Evolutionary conservation across 805 yeast genomes (phyloP), one percentile per base, ranked within the genome.

Genomic region (Monosporozyma solicola): DNA sequence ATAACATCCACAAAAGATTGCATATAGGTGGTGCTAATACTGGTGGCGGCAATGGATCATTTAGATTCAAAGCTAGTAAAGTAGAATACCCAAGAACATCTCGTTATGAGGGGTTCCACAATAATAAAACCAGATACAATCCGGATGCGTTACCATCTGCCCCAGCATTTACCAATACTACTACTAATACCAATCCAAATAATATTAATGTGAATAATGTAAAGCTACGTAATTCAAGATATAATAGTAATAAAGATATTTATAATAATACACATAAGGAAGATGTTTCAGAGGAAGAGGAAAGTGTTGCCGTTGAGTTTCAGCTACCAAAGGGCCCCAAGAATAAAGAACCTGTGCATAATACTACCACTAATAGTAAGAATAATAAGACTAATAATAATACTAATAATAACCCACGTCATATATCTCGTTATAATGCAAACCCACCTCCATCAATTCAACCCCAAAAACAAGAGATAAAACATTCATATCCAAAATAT

Each of bases 301-400:
- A 16, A 47, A 47, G 10, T 32, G 20, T 16, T 22, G 37, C 29
- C 5, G 8, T 31, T 15, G n/a, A n/a, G 13, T 35, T 35, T 20
- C 50, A 59, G 16, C 50, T 63, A 45, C 66, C 66, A 43, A 63
- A 59, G 48, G 66, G 66, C 9, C 66, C 66, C 2, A 60, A 60
- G 48, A 53, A 54, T 10, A 45, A 55, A 29, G 27, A 25, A n/a
- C 43, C 43, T 24, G 11, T 32, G 10, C 27, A n/a, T 45, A n/a
- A 29, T 29, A 27, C 5, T 27, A 27, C 5, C 29, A 27, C 5
- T 27, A 27, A 27, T 27, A 27, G 7, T 27, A 27, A 27, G 5
- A 27, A 27, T 27, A 27, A 27, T 27, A 27, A 27, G 5, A 27
- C 7, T 5, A 27, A 5, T 27, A 27, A 5, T 27, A 27, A 27